Percentiles rank a stretch among this genome's conserved stretches.
These are phyloP conservation scores for Pichia heedii DNA, from an alignment of 805 yeast genomes.

Conservation along the genomic window DNA sequence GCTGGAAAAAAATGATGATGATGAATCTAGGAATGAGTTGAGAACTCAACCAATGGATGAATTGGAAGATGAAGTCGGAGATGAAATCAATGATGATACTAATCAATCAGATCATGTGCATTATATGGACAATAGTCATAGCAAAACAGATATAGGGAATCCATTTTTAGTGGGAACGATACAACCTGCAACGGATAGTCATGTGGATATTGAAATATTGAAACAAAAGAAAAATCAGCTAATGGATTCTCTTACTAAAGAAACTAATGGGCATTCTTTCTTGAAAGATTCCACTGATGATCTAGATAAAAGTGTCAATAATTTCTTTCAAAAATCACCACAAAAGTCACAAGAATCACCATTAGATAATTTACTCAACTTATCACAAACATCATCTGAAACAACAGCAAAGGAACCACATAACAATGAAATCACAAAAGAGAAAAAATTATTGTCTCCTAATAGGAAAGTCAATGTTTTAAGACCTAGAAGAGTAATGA, in stretches of 20 bases:
- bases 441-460: constrained; percentile 25
- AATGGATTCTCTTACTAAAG: constrained; percentile 32
- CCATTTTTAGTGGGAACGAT: constrained; percentile 3
- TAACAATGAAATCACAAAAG: not conserved
- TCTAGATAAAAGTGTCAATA: not conserved
- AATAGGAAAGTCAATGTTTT: constrained; percentile 34
- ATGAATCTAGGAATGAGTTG: constrained; percentile 4
- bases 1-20: constrained; percentile 4
- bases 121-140: constrained; percentile 7
- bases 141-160: constrained; percentile 6
- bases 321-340: constrained; percentile 10
- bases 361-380: constrained; percentile 14
- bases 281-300: not conserved
- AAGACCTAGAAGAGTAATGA: constrained; percentile 34
- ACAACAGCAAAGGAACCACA: not conserved
- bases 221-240: constrained; percentile 28
- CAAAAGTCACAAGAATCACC: constrained; percentile 18
- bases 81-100: constrained; percentile 5
- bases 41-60: constrained; percentile 1
- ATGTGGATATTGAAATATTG: constrained; percentile 14
- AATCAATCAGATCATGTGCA: constrained; percentile 7
- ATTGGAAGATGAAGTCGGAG: constrained; percentile 13
- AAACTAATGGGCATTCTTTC: not conserved
- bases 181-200: constrained; percentile 5
- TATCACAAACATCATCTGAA: constrained; percentile 5